phyloP scores from a whole-genome alignment of 805 yeast species.

The Candida ponderosae region DNA sequence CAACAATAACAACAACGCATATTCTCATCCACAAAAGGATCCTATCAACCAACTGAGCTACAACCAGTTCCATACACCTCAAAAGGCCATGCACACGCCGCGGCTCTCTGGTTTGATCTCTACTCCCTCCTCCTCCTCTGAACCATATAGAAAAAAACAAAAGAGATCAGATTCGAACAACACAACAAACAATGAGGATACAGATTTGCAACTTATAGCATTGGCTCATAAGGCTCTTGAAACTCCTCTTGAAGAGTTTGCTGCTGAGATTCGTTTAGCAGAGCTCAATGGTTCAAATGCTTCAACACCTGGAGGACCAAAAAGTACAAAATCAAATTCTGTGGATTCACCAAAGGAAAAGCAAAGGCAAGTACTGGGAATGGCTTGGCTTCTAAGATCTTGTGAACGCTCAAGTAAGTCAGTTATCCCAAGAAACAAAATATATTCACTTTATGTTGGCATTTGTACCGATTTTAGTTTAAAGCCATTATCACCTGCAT shows the following conservation, averaged over 20 bases:
- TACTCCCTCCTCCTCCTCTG: slow-evolving; percentile 4
- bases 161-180: slow-evolving; percentile 15
- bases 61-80: slow-evolving; percentile 18
- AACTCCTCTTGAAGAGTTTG: slow-evolving; percentile 34
- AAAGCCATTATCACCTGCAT: slow-evolving; percentile 64
- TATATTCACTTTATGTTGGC: slow-evolving; percentile 60
- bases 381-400: slow-evolving; percentile 68
- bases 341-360: slow-evolving; percentile 37
- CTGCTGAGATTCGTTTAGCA: slow-evolving; percentile 33
- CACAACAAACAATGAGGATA: slow-evolving; percentile 21
- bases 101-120: slow-evolving; percentile 3
- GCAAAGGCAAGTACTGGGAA: slow-evolving; percentile 71
- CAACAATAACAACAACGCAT: slow-evolving; percentile 3
- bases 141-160: slow-evolving; percentile 16
- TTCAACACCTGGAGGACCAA: neutral
- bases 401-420: slow-evolving; percentile 43
- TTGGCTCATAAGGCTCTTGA: slow-evolving; percentile 23
- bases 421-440: slow-evolving; percentile 56
- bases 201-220: slow-evolving; percentile 29
- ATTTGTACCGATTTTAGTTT: slow-evolving; percentile 46
- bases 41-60: slow-evolving; percentile 1
- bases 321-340: slow-evolving; percentile 8
- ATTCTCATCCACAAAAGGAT: neutral
- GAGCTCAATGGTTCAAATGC: slow-evolving; percentile 20
- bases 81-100: slow-evolving; percentile 11